A percentile compares a stretch with the other conserved stretches of the same genome.
Evolutionary conservation across 2,329 filamentous ascomycete genomes (phyloP).

Genomic region (Didymella lethalis): DNA sequence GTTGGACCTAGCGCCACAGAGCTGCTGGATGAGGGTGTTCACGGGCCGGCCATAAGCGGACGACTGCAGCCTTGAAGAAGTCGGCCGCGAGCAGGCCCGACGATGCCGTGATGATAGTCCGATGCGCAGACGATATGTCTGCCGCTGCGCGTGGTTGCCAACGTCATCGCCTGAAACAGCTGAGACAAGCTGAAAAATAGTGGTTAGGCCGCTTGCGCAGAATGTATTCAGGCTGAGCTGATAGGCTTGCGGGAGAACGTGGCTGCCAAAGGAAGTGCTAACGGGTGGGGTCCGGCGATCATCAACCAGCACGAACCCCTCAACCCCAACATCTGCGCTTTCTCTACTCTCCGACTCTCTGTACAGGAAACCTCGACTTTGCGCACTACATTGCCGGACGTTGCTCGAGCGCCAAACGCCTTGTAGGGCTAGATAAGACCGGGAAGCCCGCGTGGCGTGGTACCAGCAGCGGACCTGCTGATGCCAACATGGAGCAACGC

Average conservation of each 20-base stretch:
- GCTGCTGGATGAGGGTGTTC: slow-evolving; percentile 15
- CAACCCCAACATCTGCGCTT: slow-evolving; percentile 21
- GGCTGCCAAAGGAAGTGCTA: slow-evolving; percentile 13
- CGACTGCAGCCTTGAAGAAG: slow-evolving; percentile 9
- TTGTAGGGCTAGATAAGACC: not conserved
- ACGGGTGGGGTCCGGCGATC: slow-evolving; percentile 10
- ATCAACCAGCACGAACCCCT: slow-evolving; percentile 10
- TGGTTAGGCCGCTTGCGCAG: slow-evolving; percentile 11
- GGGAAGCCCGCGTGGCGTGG: slow-evolving; percentile 22
- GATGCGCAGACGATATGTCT: slow-evolving; percentile 18
- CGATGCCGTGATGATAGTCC: slow-evolving; percentile 7
- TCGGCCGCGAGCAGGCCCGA: slow-evolving; percentile 2
- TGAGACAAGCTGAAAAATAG: slow-evolving; percentile 26
- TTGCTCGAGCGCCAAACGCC: not conserved
- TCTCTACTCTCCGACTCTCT: slow-evolving; percentile 26
- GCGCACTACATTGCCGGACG: not conserved
- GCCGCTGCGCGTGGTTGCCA: slow-evolving; percentile 5
- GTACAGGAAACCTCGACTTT: slow-evolving; percentile 14
- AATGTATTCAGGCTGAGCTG: slow-evolving; percentile 21
- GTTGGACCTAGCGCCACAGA: slow-evolving; percentile 3
- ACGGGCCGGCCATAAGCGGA: slow-evolving; percentile 36
- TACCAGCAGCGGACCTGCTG: slow-evolving; percentile 25
- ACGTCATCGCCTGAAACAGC: slow-evolving; percentile 18
- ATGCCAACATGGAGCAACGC: slow-evolving; percentile 66
- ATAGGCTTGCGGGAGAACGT: slow-evolving; percentile 19